Percentiles rank a stretch among this genome's conserved stretches.
Evolutionary conservation across 805 yeast genomes (phyloP).

Genomic region (Yamadazyma endophytica): DNA sequence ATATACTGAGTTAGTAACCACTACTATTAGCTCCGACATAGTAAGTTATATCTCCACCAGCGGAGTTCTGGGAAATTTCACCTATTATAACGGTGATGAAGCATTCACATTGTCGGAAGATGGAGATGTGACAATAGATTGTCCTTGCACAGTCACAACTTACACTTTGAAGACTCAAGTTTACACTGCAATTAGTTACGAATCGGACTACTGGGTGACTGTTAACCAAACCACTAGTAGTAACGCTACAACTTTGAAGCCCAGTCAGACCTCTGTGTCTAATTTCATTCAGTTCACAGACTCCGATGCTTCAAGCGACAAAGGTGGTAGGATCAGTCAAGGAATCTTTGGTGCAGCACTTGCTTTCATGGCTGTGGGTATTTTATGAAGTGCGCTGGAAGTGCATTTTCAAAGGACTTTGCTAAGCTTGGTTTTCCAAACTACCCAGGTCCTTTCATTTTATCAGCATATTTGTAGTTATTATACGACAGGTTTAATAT

Average conservation of each 20-base stretch:
- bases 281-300: neutral
- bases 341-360: too few species aligned
- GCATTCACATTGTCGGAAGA: conserved; percentile 2
- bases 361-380: too few species aligned
- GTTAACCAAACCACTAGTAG: neutral
- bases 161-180: conserved; percentile 1
- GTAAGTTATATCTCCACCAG: neutral
- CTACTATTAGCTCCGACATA: neutral
- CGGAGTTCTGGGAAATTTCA: neutral
- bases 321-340: too few species aligned
- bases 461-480: too few species aligned
- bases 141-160: conserved; percentile 7
- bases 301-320: neutral
- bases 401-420: too few species aligned
- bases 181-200: conserved; percentile 4
- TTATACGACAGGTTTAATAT: too few species aligned
- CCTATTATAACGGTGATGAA: neutral
- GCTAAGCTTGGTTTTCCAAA: too few species aligned
- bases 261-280: neutral
- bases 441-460: too few species aligned
- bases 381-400: too few species aligned
- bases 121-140: conserved; percentile 1
- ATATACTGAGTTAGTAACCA: conserved; percentile 3
- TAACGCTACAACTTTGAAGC: neutral
- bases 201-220: conserved; percentile 5